A percentile compares a stretch with the other conserved stretches of the same genome.
phyloP scores from a whole-genome alignment of 1,284 basidiomycete genomes.

The Gomphus sp. region DNA sequence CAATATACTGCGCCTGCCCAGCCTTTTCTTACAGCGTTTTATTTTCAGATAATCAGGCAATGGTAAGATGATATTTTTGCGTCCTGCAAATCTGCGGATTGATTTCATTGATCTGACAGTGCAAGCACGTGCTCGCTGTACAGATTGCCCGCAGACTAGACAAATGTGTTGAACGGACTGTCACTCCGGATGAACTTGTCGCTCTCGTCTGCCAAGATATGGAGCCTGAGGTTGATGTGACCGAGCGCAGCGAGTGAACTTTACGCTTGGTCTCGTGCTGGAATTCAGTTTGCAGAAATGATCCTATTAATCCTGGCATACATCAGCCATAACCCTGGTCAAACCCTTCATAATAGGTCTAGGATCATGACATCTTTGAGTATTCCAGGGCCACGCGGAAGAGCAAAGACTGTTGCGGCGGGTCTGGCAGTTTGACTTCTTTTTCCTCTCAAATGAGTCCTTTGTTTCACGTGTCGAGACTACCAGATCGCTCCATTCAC shows the following conservation, averaged over 20 bases:
- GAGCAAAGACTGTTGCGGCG: too few relatives aligned
- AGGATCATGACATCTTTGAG: too few relatives aligned
- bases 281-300: background rate
- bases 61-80: conserved; percentile 33
- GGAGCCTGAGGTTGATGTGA: background rate
- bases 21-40: conserved; percentile 58
- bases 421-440: too few relatives aligned
- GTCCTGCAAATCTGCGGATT: background rate
- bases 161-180: conserved; percentile 39
- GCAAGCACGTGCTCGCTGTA: conserved; percentile 68
- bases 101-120: conserved; percentile 31
- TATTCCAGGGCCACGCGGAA: too few relatives aligned
- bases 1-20: conserved; percentile 63
- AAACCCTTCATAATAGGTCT: too few relatives aligned
- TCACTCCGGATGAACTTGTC: conserved; percentile 38
- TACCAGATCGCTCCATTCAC: too few relatives aligned
- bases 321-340: too few relatives aligned
- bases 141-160: conserved; percentile 45
- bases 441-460: too few relatives aligned
- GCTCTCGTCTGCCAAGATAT: conserved; percentile 18
- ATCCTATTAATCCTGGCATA: too few relatives aligned
- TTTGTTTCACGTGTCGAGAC: too few relatives aligned
- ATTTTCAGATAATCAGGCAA: conserved; percentile 45
- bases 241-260: background rate
- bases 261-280: background rate